phyloP scores from a whole-genome alignment of 2,329 filamentous ascomycete genomes.

The Scortechinia acanthostroma region DNA sequence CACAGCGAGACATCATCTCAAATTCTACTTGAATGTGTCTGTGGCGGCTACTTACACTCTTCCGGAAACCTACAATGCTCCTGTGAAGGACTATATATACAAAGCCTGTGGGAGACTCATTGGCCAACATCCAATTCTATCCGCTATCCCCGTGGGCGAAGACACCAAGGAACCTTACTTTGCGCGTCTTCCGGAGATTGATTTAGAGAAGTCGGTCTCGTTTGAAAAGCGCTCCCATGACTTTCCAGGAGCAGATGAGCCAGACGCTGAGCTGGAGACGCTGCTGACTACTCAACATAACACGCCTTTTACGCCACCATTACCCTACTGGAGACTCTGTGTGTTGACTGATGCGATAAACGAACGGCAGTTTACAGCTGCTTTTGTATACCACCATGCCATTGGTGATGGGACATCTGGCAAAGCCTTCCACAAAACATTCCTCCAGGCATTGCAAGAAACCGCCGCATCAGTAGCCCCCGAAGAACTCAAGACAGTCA shows the following conservation, averaged over 20 bases:
- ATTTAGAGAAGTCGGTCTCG: slow-evolving; percentile 24
- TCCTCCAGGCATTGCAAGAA: slow-evolving; percentile 23
- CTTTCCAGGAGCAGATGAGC: slow-evolving; percentile 9
- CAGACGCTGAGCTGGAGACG: slow-evolving; percentile 28
- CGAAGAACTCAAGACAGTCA: slow-evolving; percentile 11
- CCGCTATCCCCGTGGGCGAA: slow-evolving; percentile 29
- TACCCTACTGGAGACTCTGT: slow-evolving; percentile 33
- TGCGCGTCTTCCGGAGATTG: slow-evolving; percentile 28
- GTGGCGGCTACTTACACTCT: slow-evolving; percentile 25
- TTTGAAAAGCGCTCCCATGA: slow-evolving; percentile 16
- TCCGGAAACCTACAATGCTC: slow-evolving; percentile 11
- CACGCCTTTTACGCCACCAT: slow-evolving; percentile 19
- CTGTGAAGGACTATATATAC: slow-evolving; percentile 21
- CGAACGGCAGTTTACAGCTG: slow-evolving; percentile 24
- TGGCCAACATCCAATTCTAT: slow-evolving; percentile 28
- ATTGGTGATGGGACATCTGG: slow-evolving; percentile 35
- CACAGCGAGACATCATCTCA: slow-evolving; percentile 27
- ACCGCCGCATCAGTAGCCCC: slow-evolving; percentile 9
- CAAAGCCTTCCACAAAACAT: slow-evolving; percentile 30
- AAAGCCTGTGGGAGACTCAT: slow-evolving; percentile 23
- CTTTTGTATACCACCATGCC: slow-evolving; percentile 37
- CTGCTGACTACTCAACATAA: slow-evolving; percentile 30
- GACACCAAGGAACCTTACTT: slow-evolving; percentile 28
- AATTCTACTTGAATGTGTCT: slow-evolving; percentile 32
- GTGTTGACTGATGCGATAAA: slow-evolving; percentile 18